Base-by-base conservation (phyloP, 495 filamentous ascomycete genomes). In the Xylaria nigripes region DNA sequence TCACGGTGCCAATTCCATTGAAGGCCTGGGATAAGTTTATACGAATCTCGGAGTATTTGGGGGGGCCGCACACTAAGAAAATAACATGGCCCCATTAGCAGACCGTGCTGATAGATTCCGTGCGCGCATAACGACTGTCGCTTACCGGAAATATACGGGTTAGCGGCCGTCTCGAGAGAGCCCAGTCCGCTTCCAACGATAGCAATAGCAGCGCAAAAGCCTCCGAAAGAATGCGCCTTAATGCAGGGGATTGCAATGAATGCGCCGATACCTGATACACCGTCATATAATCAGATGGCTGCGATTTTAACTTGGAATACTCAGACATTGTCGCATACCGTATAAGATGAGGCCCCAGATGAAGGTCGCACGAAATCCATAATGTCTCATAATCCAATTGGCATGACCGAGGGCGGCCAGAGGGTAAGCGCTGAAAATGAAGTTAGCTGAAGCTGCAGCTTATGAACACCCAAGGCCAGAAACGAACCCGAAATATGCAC, bases 101-200 rank as follows among this genome's bases (percentile, higher is more conserved):
- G 9, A 3, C 16, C n/a, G 6, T 19, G 5, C 25, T 22, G 7
- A 15, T 40, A 0, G 27, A n/a, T 1, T 6, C 16, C 2, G 19
- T 29, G 27, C 6, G 1, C 23, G 15, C 13, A 13, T 36, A 19
- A 36, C 6, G 21, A 25, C 2, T 0, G 27, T 29, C 13, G 27
- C 61, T 34, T 61, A 68, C 66, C 73, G 25, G 80, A 72, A 60
- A 84, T 76, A 67, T 78, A 84, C 3, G 80, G 83, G 64, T 89
- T 84, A 12, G 86, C 86, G 6, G 81, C 77, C 2, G 86, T 89
- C 60, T 90, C 86, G 48, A 90, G 78, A 2, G 84, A 82, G 3
- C 78, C 80, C 0, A 90, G 74, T 7, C 86, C 86, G 48, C 76
- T 74, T 4, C 86, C 85, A 47, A 89, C 81, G 54, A 89, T 77